Evolutionary conservation across 1,284 basidiomycete species (phyloP), one percentile per base, ranked within the genome.

Genomic region (Lentinula novae-zelandiae): DNA sequence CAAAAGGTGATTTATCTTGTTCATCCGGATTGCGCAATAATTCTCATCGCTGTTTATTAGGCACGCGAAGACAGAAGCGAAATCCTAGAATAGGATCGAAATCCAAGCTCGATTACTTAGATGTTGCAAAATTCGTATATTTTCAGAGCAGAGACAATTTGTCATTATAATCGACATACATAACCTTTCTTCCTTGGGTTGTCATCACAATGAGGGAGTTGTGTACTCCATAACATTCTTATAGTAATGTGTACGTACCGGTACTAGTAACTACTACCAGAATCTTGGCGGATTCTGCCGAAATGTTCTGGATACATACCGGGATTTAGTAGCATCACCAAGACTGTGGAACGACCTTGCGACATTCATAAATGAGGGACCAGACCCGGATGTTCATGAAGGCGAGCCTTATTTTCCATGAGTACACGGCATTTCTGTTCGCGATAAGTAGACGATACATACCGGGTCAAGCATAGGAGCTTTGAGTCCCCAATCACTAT

Each of bases 11-110:
- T 12, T 10, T 77, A 68, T 53, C n/a, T 62, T 36, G 13, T 5
- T 9, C n/a, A 53, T 61, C 60, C 63, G 22, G 7, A 33, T 40
- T 48, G 36, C 53, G 31, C 40, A 9, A 58, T 52, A 62, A 38
- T 52, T 56, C 40, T 22, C n/a, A 40, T 38, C 22, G 54, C 44
- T 49, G 34, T 59, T 53, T 56, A 54, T 62, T 69, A 90, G 88
- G 89, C 89, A 46, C 78, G 84, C 65, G 79, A 83, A 61, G 89
- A 87, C 2, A 81, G 88, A 70, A 80, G 82, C 63, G 87, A 90
- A 70, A 83, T 89, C 51, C 67, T 90, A 65, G 86, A 87, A 61
- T 82, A 82, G 15, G 44, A 50, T 27, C 46, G 40, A 46, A 46
- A 46, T 46, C 44, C 44, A 46, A 46, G 44, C 12, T 44, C 36